Base-by-base conservation (phyloP, 148 eudicot genomes). In the Rhododendron mucronatum region DNA sequence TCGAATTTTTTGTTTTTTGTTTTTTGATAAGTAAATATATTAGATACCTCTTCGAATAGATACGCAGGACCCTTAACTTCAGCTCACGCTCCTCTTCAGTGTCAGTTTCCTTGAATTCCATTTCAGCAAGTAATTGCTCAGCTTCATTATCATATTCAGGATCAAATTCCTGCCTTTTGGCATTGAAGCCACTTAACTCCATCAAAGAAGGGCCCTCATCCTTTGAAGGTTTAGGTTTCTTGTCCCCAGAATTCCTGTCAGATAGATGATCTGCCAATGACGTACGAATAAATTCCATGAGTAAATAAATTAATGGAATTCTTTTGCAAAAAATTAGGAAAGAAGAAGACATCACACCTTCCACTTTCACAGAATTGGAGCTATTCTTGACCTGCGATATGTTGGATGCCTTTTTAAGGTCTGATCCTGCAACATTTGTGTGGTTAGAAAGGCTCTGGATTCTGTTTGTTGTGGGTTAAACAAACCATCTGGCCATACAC, bases 61-160 rank as follows among this genome's bases (percentile, higher is more conserved):
- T 89, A 82, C 84, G 88, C 57, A 92, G 79, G 73, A 92, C 90
- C 75, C 88, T 88, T 87, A 91, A 48, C 85, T 92, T 92, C 67
- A 92, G 78, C 81, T 92, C 92, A 44, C 85, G 88, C 82, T 91
- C 92, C 39, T 85, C 90, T 84, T 92, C 94, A 53, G 92, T 88
- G 80, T 92, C 94, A n/a, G 85, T 83, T 21, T 92, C 92, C 86
- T 92, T 92, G 75, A 92, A 91, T 86, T 92, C 92, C 94, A 92
- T 82, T 1, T 92, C 94, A 21, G 93, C 91, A 65, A 92, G 91
- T 47, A 92, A 82, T 84, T 90, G 91, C 90, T 92, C 94, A 67
- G 93, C 94, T 82, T 92, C 93, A 74, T 88, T 88, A 80, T 92
- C 94, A 86, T 92, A 92, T 87, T 92, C 94, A 1, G 89, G 89